These are phyloP conservation scores for Neurospora sp. DNA, from an alignment of 495 filamentous ascomycete genomes.

Conservation along the genomic window DNA sequence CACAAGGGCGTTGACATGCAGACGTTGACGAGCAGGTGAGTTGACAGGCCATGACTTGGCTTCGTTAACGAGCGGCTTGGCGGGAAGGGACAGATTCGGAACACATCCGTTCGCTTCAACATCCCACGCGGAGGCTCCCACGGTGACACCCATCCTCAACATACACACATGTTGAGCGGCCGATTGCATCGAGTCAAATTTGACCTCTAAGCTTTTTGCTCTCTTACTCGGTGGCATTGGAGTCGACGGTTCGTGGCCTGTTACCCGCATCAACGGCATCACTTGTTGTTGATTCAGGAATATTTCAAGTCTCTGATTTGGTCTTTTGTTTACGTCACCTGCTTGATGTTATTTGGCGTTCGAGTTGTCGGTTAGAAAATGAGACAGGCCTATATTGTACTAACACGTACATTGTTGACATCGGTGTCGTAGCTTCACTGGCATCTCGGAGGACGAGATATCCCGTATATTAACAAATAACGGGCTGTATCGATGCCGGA, in stretches of 20 bases:
- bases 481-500: neutral
- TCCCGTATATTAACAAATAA: neutral
- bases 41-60: neutral
- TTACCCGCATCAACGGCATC: neutral
- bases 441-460: neutral
- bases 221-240: neutral
- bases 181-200: neutral
- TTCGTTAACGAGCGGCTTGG: neutral
- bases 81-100: constrained; percentile 15
- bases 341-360: neutral
- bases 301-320: neutral
- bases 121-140: constrained; percentile 8
- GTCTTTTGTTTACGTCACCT: neutral
- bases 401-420: neutral
- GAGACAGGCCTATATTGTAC: neutral
- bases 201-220: neutral
- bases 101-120: neutral
- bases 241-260: neutral
- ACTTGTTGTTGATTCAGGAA: neutral
- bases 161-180: neutral
- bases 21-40: constrained; percentile 1
- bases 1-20: neutral
- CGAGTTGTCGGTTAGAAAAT: neutral
- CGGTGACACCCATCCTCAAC: neutral
- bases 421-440: neutral